Evolutionary conservation across 176 grass and related monocot species (phyloP).

Genomic region (Carex parvula): DNA sequence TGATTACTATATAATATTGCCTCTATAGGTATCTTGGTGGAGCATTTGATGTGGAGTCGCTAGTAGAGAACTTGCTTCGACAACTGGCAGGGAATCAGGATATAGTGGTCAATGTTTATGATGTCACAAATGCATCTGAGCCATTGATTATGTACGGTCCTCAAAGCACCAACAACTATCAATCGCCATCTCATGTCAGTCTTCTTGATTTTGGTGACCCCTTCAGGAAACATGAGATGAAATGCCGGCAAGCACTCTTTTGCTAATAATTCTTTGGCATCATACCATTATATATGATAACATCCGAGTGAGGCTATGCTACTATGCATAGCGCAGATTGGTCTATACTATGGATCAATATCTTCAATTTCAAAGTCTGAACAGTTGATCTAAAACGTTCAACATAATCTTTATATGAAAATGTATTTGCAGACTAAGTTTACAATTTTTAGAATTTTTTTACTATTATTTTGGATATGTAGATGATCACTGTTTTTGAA

Average conservation of each 20-base stretch:
- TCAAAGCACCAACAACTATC: slow-evolving; percentile 41
- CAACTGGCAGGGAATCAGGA: slow-evolving; percentile 95
- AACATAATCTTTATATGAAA: too few relatives aligned
- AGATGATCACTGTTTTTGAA: too few relatives aligned
- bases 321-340: too few relatives aligned
- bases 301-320: too few relatives aligned
- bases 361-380: too few relatives aligned
- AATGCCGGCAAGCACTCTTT: slow-evolving; percentile 56
- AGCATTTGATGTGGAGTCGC: slow-evolving; percentile 86
- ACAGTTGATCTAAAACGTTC: too few relatives aligned
- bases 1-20: neutral
- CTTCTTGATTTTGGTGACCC: slow-evolving; percentile 97
- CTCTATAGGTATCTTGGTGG: slow-evolving; percentile 82
- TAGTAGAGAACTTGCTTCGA: slow-evolving; percentile 84
- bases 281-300: neutral
- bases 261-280: neutral
- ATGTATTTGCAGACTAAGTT: too few relatives aligned
- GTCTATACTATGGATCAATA: too few relatives aligned
- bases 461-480: too few relatives aligned
- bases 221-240: slow-evolving; percentile 91
- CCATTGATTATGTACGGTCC: slow-evolving; percentile 80
- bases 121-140: slow-evolving; percentile 78
- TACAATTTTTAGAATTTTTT: too few relatives aligned
- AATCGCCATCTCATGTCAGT: slow-evolving; percentile 56
- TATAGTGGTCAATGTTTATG: slow-evolving; percentile 90